Conservation (phyloP, 441 rosid species). For the Gossypium schwendimanii region DNA sequence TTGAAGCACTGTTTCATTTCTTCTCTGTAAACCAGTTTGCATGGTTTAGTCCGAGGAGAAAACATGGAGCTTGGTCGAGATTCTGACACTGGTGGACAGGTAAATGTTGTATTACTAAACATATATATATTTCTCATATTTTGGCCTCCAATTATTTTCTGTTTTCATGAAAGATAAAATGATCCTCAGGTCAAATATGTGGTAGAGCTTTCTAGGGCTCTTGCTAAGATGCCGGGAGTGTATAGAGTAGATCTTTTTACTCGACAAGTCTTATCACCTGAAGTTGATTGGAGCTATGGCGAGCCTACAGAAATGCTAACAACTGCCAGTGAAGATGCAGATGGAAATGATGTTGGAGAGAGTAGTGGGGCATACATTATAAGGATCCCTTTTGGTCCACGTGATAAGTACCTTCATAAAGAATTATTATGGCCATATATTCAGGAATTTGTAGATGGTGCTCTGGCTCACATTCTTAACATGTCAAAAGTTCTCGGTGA, state of each 20-base stretch:
- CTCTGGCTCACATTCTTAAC: constrained; percentile 78
- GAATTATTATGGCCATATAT: constrained; percentile 88
- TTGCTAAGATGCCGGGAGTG: constrained; percentile 94
- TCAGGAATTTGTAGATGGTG: constrained; percentile 96
- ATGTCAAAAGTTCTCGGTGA: constrained; percentile 90
- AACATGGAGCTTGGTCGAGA: constrained; percentile 99
- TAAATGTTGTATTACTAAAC: constrained; percentile 19
- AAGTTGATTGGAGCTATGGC: constrained; percentile 95
- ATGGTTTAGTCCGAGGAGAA: constrained; percentile 92
- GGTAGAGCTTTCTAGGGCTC: constrained; percentile 90
- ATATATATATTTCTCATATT: neutral
- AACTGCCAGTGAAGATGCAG: constrained; percentile 51
- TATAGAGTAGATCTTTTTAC: constrained; percentile 94
- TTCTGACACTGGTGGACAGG: constrained; percentile 99
- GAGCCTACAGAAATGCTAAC: constrained; percentile 95
- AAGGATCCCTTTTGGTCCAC: constrained; percentile 92
- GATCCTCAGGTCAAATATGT: constrained; percentile 79
- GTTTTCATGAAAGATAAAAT: neutral
- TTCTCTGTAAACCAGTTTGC: constrained; percentile 49
- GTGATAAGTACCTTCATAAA: constrained; percentile 67
- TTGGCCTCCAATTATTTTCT: constrained; percentile 7
- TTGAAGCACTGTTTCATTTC: neutral
- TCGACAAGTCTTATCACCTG: constrained; percentile 75
- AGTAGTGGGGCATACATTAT: constrained; percentile 93
- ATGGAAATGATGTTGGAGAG: constrained; percentile 67